Percentiles rank a stretch among this genome's conserved stretches.
phyloP scores from a whole-genome alignment of 208 protist genomes.

The Angomonas deanei region DNA sequence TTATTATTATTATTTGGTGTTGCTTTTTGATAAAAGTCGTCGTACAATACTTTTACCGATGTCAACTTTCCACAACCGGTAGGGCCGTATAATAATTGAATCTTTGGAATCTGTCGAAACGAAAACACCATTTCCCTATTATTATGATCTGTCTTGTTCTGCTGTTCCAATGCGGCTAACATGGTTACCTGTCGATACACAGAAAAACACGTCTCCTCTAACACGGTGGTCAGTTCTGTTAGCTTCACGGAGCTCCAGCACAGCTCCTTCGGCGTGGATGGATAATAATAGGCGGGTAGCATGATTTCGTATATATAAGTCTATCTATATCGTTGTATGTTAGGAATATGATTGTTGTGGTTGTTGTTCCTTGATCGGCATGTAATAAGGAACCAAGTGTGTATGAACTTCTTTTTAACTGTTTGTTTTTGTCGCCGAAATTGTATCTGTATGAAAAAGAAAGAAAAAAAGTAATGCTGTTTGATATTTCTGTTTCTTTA shows the following conservation, averaged over 20 bases:
- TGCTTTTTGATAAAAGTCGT: no score
- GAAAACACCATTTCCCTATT: no score
- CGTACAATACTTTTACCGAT: constrained; percentile 7
- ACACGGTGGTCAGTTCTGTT: constrained; percentile 19
- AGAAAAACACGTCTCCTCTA: not conserved
- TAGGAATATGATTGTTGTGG: no score
- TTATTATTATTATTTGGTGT: no score
- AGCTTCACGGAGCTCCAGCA: constrained; percentile 76
- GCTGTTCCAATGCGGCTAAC: no score
- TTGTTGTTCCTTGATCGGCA: no score
- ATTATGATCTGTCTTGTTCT: no score
- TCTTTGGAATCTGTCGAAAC: no score
- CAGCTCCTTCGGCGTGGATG: constrained; percentile 28
- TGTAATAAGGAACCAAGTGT: no score
- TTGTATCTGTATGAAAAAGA: not conserved
- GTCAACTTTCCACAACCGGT: constrained; percentile 72
- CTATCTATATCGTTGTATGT: not conserved
- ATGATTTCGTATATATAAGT: not conserved
- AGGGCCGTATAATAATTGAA: constrained; percentile 71
- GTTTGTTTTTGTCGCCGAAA: no score
- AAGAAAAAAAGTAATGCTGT: not conserved
- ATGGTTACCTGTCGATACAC: not conserved
- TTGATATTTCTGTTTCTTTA: not conserved
- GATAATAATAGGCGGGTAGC: constrained; percentile 7
- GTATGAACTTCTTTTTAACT: no score